Evolutionary conservation across 345 rosid genomes (phyloP), one percentile per base, ranked within the genome.

Genomic region (Euphorbia tirucalli): DNA sequence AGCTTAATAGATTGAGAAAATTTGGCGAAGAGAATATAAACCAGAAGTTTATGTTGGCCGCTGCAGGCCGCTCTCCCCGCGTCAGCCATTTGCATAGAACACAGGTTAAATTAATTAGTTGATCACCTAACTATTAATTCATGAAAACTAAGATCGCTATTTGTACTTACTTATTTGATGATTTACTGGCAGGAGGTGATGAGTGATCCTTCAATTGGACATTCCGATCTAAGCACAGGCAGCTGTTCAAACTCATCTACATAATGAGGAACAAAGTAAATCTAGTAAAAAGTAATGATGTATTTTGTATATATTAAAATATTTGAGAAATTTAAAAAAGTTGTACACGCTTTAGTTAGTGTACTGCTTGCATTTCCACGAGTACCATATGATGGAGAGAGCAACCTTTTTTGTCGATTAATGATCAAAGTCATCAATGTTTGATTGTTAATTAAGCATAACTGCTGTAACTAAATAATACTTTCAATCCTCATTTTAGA

Each of bases 1-100:
- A 85, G 81, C 87, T 94, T 28, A 57, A 61, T 16, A 83, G 77
- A 70, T 67, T 94, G 79, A 87, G 93, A 77, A 85, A 86, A 32
- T 70, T 82, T 6, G 93, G 90, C 7, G 90, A 89, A 65, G 87
- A 82, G 25, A 83, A 69, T 65, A 74, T 77, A 85, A 67, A 67
- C 21, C 66, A 76, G 70, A 31, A 76, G 77, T 63, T 76, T 66
- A 72, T 69, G 18, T 74, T 74, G 27, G 49, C 72, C 61, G 39
- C 64, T 60, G 68, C 65, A 14, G 76, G 77, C 3, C 71, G 75
- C 28, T 76, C 84, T 49, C 83, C 86, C 21, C 65, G 19, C 61
- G 79, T 72, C 44, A 81, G 81, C 75, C 62, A 43, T 18, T 46
- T 63, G 46, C 73, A 82, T 39, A 35, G 67, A 57, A 39, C 82